Evolutionary conservation across 2,329 filamentous ascomycete species (phyloP), one percentile per base, ranked within the genome.

Genomic region (Colletotrichum coccodes): DNA sequence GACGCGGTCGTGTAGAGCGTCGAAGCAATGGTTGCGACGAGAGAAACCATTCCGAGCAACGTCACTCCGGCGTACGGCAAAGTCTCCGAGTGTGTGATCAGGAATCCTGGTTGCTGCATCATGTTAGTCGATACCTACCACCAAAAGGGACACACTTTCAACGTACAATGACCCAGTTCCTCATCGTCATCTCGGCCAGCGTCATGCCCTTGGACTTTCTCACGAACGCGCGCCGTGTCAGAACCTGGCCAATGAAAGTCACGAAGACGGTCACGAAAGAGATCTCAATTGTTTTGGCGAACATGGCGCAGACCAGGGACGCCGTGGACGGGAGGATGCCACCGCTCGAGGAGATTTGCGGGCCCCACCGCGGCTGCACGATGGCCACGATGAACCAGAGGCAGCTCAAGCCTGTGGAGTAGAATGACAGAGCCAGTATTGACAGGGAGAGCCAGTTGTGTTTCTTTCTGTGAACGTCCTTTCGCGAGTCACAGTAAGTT

Each of bases 261-360:
- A 95, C 91, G 69, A 94, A 92, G 0, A 93, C 90, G 0, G 92
- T 94, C 4, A 94, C 92, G 74, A 94, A 95, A 0, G 91, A 90
- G 71, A 95, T 76, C 78, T 95, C 93, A 54, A 95, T 93, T 0
- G 91, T 87, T 78, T 95, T 95, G 8, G 93, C 91, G 40, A 94
- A 81, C 3, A 94, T 79, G 0, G 92, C 87, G n/a, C 89, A 90
- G 1, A 95, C 75, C 1, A 93, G 79, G 1, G 89, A 90, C 0
- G 93, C 92, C 1, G 89, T 91, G 0, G 89, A 86, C 0, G 90
- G 89, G 0, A 82, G 81, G 18, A 95, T 73, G 14, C 85, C 80
- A 6, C 83, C 84, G 14, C 84, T 84, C 1, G 82, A 82, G 0
- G 84, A 85, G 50, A 94, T 90, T 2, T 72, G 77, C 9, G 80